These are phyloP conservation scores for Leishmania tropica DNA, from an alignment of 208 protist genomes.

Conservation along the genomic window DNA sequence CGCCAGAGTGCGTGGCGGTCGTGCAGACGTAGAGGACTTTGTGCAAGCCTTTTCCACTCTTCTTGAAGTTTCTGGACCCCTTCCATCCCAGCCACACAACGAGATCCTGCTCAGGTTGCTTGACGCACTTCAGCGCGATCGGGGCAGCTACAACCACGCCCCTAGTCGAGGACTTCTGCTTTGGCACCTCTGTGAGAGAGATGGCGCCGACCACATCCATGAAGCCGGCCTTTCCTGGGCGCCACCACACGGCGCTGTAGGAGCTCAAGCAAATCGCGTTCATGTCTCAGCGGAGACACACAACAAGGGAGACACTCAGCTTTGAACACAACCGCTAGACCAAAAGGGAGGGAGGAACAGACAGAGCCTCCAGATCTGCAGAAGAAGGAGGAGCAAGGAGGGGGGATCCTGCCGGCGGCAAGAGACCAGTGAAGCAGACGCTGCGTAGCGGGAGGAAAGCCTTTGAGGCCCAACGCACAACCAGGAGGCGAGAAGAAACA, in stretches of 20 bases:
- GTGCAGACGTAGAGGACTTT: slow-evolving; percentile 27
- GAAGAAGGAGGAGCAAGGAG: too few relatives aligned
- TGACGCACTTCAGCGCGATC: slow-evolving; percentile 20
- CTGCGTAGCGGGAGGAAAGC: neutral
- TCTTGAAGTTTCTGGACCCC: slow-evolving; percentile 14
- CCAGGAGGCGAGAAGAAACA: too few relatives aligned
- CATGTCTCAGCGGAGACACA: slow-evolving; percentile 5
- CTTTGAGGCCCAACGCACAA: neutral
- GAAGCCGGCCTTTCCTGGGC: slow-evolving; percentile 9
- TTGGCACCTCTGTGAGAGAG: neutral
- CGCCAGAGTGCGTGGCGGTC: slow-evolving; percentile 9
- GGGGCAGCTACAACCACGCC: neutral
- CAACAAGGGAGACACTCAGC: neutral
- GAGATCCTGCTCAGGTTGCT: slow-evolving; percentile 22
- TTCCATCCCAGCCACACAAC: slow-evolving; percentile 25
- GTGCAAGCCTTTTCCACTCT: slow-evolving; percentile 3
- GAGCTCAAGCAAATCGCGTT: slow-evolving; percentile 14
- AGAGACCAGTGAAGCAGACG: neutral
- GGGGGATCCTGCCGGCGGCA: neutral
- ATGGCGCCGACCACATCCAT: slow-evolving; percentile 16
- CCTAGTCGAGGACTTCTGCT: neutral
- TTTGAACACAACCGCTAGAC: neutral
- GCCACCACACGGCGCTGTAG: slow-evolving; percentile 28
- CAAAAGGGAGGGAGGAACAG: neutral
- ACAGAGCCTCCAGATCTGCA: neutral